phyloP scores from a whole-genome alignment of 768 basidiomycete genomes.

The Leccinum barrowsii region DNA sequence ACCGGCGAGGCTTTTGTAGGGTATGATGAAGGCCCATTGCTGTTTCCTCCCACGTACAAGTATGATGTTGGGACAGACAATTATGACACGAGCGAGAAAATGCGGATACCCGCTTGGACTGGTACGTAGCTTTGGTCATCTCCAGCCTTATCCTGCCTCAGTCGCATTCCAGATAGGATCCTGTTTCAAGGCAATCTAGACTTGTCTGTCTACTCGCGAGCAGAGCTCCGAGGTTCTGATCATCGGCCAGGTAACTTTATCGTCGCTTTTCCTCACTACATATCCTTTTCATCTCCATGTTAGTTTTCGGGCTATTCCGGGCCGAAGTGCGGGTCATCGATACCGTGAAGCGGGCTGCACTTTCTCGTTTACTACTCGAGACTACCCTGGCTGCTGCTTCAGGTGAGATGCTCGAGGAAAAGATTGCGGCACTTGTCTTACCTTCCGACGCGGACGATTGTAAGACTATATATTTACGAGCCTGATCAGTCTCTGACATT shows the following conservation, averaged over 20 bases:
- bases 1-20: slow-evolving; percentile 71
- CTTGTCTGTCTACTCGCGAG: slow-evolving; percentile 74
- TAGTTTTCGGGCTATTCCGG: slow-evolving; percentile 84
- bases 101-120: slow-evolving; percentile 96
- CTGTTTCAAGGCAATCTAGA: slow-evolving; percentile 80
- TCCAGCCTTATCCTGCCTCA: slow-evolving; percentile 1
- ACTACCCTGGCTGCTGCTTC: slow-evolving; percentile 58
- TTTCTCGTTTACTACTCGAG: slow-evolving; percentile 67
- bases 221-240: slow-evolving; percentile 88
- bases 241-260: slow-evolving; percentile 76
- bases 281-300: not conserved
- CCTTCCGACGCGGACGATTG: slow-evolving; percentile 38
- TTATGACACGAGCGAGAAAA: slow-evolving; percentile 96
- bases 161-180: slow-evolving; percentile 71
- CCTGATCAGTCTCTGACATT: slow-evolving; percentile 4
- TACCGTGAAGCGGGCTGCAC: slow-evolving; percentile 60
- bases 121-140: slow-evolving; percentile 44
- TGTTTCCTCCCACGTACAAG: slow-evolving; percentile 95
- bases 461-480: slow-evolving; percentile 10
- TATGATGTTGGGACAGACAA: slow-evolving; percentile 79
- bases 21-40: slow-evolving; percentile 83
- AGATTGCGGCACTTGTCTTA: slow-evolving; percentile 56
- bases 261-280: not conserved
- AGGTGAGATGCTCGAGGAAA: slow-evolving; percentile 69
- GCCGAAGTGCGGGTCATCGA: slow-evolving; percentile 80